These are phyloP conservation scores for Rhodotorula mucilaginosa DNA, from an alignment of 1,284 basidiomycete genomes.

Conservation along the genomic window DNA sequence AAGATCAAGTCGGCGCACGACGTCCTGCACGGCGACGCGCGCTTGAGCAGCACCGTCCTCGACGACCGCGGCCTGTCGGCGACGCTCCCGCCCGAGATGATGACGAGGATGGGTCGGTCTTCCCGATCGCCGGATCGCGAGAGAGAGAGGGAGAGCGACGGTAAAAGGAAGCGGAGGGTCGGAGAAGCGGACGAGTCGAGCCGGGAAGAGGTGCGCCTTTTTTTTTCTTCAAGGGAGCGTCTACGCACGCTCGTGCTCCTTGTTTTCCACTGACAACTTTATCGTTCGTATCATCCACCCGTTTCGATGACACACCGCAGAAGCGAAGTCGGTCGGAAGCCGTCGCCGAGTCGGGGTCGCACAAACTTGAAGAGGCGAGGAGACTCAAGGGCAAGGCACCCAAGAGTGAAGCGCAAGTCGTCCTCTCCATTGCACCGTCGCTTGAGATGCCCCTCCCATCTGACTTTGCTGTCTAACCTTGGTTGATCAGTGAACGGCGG, in stretches of 20 bases:
- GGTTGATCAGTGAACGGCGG: conserved; percentile 58
- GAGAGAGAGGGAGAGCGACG: not conserved
- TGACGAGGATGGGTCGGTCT: not conserved
- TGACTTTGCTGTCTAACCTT: not conserved
- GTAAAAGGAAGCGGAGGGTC: conserved; percentile 5
- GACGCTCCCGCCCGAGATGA: conserved; percentile 31
- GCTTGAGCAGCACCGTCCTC: conserved; percentile 32
- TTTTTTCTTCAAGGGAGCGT: no score
- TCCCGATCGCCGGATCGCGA: not conserved
- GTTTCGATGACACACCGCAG: not conserved
- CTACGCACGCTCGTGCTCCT: conserved; percentile 9
- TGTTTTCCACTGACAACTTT: not conserved
- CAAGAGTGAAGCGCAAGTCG: conserved; percentile 48
- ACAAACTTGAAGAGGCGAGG: conserved; percentile 61
- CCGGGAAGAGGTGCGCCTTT: no score
- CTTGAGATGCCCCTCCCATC: no score
- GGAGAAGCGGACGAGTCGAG: conserved; percentile 2
- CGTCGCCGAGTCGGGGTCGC: conserved; percentile 3
- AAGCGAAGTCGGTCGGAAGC: conserved; percentile 11
- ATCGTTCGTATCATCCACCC: not conserved
- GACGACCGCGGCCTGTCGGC: conserved; percentile 41
- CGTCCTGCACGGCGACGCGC: conserved; percentile 33
- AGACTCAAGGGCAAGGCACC: conserved; percentile 59
- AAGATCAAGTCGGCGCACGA: conserved; percentile 61
- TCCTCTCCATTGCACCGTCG: not conserved